phyloP scores from a whole-genome alignment of 2,329 filamentous ascomycete genomes.

The Bretziella fagacearum region DNA sequence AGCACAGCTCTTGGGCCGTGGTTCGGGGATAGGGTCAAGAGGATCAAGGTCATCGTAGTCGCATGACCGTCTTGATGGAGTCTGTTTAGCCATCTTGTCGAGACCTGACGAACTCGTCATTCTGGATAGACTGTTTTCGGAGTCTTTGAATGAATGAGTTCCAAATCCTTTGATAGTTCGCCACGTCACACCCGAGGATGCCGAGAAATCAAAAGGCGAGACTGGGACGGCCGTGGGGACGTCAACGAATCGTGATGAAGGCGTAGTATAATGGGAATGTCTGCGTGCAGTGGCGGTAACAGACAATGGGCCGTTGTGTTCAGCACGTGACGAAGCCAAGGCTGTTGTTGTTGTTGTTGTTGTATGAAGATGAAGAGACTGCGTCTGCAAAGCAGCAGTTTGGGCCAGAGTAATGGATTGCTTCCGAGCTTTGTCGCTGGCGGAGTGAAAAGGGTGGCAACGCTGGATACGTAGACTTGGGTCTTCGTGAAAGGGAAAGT shows the following conservation, averaged over 20 bases:
- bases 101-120: too few species aligned
- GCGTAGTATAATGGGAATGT: conserved; percentile 7
- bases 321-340: neutral
- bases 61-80: too few species aligned
- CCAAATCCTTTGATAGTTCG: conserved; percentile 11
- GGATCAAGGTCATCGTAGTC: conserved; percentile 14
- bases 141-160: neutral
- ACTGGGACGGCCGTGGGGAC: neutral
- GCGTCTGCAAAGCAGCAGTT: conserved; percentile 7
- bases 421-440: conserved; percentile 11
- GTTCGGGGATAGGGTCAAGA: conserved; percentile 22
- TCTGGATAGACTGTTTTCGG: neutral
- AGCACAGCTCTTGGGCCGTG: neutral
- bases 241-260: neutral
- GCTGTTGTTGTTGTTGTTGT: neutral
- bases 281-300: conserved; percentile 1
- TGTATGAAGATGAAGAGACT: neutral
- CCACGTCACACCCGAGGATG: conserved; percentile 7
- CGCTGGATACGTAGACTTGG: conserved; percentile 29
- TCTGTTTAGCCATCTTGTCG: too few species aligned
- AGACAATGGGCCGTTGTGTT: conserved; percentile 6
- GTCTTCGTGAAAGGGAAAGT: conserved; percentile 44
- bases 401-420: conserved; percentile 13
- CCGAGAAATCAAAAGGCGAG: neutral
- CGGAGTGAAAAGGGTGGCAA: conserved; percentile 33